Evolutionary conservation across 2,329 filamentous ascomycete species (phyloP).

Genomic region (Penicillium sp.): DNA sequence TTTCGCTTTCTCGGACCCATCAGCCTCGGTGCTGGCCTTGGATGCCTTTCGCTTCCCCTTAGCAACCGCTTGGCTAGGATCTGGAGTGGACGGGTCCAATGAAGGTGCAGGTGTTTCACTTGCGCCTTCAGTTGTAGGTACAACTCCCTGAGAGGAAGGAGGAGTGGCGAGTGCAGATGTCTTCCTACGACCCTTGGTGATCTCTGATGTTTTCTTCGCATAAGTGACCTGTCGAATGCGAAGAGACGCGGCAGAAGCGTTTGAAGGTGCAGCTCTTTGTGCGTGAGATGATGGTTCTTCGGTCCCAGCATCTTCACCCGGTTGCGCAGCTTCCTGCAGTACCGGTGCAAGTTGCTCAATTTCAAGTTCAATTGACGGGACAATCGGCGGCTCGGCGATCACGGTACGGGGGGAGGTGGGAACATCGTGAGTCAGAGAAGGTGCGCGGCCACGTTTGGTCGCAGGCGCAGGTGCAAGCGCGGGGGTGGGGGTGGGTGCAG

Average conservation of each 20-base stretch:
- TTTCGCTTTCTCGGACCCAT: conserved; percentile 20
- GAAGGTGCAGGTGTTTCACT: conserved; percentile 20
- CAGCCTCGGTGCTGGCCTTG: conserved; percentile 24
- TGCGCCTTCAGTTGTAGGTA: conserved; percentile 16
- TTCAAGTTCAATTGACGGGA: conserved; percentile 15
- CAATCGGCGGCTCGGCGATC: conserved; percentile 10
- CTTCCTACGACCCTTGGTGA: conserved; percentile 8
- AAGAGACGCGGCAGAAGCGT: conserved; percentile 8
- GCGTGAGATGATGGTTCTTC: conserved; percentile 7
- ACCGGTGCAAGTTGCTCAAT: conserved; percentile 5
- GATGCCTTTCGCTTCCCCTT: conserved; percentile 29
- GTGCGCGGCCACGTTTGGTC: conserved; percentile 13
- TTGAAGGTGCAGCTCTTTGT: conserved; percentile 4
- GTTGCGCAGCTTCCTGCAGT: conserved; percentile 1
- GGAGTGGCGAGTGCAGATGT: conserved; percentile 19
- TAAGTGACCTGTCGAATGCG: conserved; percentile 2
- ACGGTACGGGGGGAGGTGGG: conserved; percentile 16
- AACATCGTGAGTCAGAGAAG: conserved; percentile 18
- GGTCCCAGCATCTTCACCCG: conserved; percentile 2
- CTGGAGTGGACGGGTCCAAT: conserved; percentile 21
- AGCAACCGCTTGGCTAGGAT: conserved; percentile 17
- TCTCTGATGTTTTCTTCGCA: conserved; percentile 14
- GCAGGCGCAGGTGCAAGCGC: neutral
- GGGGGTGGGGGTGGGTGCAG: conserved; percentile 7
- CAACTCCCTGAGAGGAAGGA: conserved; percentile 25